These are phyloP conservation scores for Chondrus crispus DNA, from an alignment of 23 red algal genomes.

Conservation along the genomic window DNA sequence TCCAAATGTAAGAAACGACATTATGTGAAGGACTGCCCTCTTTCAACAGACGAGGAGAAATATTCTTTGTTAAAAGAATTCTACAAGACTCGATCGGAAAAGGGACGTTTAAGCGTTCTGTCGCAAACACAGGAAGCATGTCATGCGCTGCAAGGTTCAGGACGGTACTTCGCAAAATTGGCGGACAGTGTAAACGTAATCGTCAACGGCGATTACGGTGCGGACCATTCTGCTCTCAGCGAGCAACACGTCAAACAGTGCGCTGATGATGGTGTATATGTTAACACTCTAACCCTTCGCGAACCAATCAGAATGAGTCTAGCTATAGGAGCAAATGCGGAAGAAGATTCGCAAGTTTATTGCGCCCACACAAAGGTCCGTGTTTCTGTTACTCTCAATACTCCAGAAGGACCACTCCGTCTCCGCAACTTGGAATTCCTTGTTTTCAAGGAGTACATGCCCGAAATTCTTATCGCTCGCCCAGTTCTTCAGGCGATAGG, in stretches of 20 bases:
- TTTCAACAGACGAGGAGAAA: too few relatives aligned
- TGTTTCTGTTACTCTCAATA: neutral
- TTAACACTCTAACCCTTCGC: neutral
- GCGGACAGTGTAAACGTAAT: neutral
- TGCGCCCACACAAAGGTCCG: neutral
- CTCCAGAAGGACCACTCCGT: neutral
- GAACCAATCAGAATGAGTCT: neutral
- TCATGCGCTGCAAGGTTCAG: too few relatives aligned
- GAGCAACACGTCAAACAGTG: neutral
- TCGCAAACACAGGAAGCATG: too few relatives aligned
- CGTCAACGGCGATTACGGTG: neutral
- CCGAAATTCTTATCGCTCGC: neutral
- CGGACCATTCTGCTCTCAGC: neutral
- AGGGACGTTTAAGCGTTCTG: too few relatives aligned
- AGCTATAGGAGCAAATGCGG: neutral
- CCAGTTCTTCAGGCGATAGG: neutral
- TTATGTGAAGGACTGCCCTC: too few relatives aligned
- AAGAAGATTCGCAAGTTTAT: neutral
- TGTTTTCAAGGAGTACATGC: constrained; percentile 6
- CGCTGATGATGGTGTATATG: neutral
- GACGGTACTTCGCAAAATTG: too few relatives aligned
- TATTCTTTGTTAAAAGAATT: too few relatives aligned
- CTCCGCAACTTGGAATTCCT: neutral
- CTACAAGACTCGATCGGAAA: too few relatives aligned
- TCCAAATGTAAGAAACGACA: too few relatives aligned